Evolutionary conservation across 257 asterid genomes (phyloP).

Genomic region (Solanum peruvianum): DNA sequence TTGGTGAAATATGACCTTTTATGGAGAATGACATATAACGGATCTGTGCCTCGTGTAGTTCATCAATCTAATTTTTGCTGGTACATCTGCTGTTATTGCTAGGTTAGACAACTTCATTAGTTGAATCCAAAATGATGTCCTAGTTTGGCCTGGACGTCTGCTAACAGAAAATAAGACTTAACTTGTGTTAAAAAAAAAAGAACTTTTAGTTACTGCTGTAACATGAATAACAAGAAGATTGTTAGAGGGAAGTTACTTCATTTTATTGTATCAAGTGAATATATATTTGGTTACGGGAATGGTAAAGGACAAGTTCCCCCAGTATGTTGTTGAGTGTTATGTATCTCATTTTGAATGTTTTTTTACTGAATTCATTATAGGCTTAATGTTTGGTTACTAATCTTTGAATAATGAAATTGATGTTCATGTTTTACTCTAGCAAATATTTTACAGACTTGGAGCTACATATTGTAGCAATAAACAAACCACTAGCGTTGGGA

Average conservation of each 20-base stretch:
- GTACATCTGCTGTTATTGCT: slow-evolving; percentile 83
- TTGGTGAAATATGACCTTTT: too few relatives aligned
- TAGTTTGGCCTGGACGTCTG: too few relatives aligned
- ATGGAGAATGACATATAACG: too few relatives aligned
- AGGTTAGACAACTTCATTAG: slow-evolving; percentile 32
- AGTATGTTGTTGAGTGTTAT: background rate
- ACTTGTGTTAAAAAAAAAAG: too few relatives aligned
- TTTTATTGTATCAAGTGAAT: background rate
- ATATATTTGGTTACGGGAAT: background rate
- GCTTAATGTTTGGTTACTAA: background rate
- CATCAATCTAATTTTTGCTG: slow-evolving; percentile 91
- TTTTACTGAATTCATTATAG: background rate
- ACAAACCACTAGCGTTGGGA: background rate
- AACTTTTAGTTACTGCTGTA: too few relatives aligned
- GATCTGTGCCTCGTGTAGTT: slow-evolving; percentile 54
- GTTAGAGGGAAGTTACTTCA: background rate
- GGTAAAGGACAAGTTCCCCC: background rate
- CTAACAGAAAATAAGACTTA: too few relatives aligned
- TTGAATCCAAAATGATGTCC: too few relatives aligned
- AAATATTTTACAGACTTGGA: background rate
- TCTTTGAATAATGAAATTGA: too few relatives aligned
- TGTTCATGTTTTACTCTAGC: background rate
- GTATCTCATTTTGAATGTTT: background rate
- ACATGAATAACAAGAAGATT: background rate
- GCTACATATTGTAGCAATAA: background rate